Evolutionary conservation across 305 asterid species (phyloP).

Genomic region (Solanum hybrid): DNA sequence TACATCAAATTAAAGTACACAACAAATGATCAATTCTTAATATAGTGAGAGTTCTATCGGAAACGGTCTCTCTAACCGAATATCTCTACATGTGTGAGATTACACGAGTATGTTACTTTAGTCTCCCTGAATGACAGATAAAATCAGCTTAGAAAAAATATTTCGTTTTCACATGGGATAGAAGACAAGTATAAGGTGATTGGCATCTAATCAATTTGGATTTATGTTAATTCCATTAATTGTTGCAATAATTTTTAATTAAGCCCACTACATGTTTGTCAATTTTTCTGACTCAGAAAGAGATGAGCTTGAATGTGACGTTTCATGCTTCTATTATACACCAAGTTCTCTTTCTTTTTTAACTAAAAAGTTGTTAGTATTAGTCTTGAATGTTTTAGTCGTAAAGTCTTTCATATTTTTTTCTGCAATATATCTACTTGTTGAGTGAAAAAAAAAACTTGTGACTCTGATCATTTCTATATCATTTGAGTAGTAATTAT

Average conservation of each 20-base stretch:
- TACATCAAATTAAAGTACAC: neutral
- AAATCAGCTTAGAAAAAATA: neutral
- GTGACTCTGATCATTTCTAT: neutral
- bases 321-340: neutral
- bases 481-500: neutral
- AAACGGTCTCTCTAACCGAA: neutral
- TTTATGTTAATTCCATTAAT: slow-evolving; percentile 21
- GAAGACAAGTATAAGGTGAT: slow-evolving; percentile 26
- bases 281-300: slow-evolving; percentile 22
- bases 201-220: slow-evolving; percentile 36
- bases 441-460: neutral
- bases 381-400: neutral
- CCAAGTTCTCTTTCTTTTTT: neutral
- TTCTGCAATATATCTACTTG: neutral
- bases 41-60: neutral
- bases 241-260: slow-evolving; percentile 12
- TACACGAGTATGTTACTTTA: neutral
- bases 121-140: too few relatives aligned
- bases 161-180: slow-evolving; percentile 16
- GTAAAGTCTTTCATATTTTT: neutral
- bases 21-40: neutral
- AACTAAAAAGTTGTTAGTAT: slow-evolving; percentile 5
- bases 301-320: slow-evolving; percentile 28
- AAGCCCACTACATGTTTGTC: slow-evolving; percentile 29
- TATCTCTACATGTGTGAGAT: neutral